phyloP scores from a whole-genome alignment of 2,329 filamentous ascomycete species.

The Tolypocladium paradoxum region DNA sequence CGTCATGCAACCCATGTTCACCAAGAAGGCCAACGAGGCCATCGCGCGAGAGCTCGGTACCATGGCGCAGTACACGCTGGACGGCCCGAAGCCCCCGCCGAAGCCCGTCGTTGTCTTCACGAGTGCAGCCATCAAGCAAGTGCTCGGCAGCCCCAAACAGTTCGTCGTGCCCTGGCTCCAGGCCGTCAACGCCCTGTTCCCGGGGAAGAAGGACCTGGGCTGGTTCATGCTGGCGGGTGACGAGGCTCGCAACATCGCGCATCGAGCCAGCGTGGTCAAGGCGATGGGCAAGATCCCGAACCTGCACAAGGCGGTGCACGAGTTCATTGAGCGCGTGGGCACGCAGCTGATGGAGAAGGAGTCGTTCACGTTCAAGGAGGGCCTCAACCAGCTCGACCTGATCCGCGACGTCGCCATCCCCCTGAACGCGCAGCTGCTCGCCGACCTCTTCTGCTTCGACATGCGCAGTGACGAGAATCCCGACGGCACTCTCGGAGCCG shows the following conservation, averaged over 20 bases:
- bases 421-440: conserved; percentile 42
- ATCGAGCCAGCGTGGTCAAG: conserved; percentile 19
- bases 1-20: conserved; percentile 36
- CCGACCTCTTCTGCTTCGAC: conserved; percentile 48
- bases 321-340: conserved; percentile 22
- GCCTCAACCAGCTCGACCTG: conserved; percentile 29
- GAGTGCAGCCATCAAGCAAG: conserved; percentile 17
- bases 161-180: conserved; percentile 24
- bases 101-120: conserved; percentile 16
- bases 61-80: conserved; percentile 19
- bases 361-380: conserved; percentile 22
- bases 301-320: conserved; percentile 17
- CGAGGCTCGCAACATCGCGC: conserved; percentile 16
- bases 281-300: conserved; percentile 23
- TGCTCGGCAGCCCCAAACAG: conserved; percentile 18
- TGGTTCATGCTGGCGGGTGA: conserved; percentile 30
- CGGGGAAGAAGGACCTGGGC: conserved; percentile 22
- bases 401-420: conserved; percentile 48
- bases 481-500: conserved; percentile 28
- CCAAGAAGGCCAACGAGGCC: conserved; percentile 26
- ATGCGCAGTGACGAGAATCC: conserved; percentile 44
- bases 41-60: conserved; percentile 29
- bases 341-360: conserved; percentile 29
- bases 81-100: conserved; percentile 23
- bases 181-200: conserved; percentile 20